Conservation (phyloP, 768 basidiomycete genomes). For the Aureoboletus auriporus region DNA sequence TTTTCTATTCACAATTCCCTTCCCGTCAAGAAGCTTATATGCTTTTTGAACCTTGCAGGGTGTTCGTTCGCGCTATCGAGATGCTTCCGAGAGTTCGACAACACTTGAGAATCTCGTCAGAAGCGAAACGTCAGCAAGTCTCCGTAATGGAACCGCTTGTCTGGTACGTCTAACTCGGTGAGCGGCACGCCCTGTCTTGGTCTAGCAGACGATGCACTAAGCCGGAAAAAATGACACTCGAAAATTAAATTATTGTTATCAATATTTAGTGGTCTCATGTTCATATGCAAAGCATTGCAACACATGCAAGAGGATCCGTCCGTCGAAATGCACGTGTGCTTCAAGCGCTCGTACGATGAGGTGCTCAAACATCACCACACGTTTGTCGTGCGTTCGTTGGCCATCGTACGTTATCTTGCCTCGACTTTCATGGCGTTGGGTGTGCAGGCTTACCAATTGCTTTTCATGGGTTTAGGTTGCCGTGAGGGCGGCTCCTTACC, state of each 20-base stretch:
- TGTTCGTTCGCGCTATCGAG: conserved; percentile 53
- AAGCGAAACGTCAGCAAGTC: conserved; percentile 41
- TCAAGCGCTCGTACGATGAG: conserved; percentile 66
- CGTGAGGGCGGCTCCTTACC: conserved; percentile 58
- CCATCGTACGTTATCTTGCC: conserved; percentile 22
- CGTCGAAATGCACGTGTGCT: conserved; percentile 61
- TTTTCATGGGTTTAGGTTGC: conserved; percentile 40
- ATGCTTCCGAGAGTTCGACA: conserved; percentile 37
- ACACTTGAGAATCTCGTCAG: conserved; percentile 62
- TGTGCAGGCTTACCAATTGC: background rate
- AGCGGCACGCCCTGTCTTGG: conserved; percentile 20
- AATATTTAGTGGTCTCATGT: conserved; percentile 53
- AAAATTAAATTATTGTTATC: background rate
- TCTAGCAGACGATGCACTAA: background rate
- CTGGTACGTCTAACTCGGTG: conserved; percentile 66
- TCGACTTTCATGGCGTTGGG: background rate
- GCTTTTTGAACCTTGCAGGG: conserved; percentile 40
- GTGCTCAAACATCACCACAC: conserved; percentile 64
- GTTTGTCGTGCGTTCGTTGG: conserved; percentile 58
- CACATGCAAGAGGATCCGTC: conserved; percentile 53
- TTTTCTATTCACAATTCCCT: conserved; percentile 12
- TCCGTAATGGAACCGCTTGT: conserved; percentile 53
- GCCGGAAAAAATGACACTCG: conserved; percentile 1
- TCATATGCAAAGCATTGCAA: conserved; percentile 65
- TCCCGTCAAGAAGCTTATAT: conserved; percentile 10